Base-by-base conservation (phyloP, 345 rosid genomes). In the Ricinus communis region DNA sequence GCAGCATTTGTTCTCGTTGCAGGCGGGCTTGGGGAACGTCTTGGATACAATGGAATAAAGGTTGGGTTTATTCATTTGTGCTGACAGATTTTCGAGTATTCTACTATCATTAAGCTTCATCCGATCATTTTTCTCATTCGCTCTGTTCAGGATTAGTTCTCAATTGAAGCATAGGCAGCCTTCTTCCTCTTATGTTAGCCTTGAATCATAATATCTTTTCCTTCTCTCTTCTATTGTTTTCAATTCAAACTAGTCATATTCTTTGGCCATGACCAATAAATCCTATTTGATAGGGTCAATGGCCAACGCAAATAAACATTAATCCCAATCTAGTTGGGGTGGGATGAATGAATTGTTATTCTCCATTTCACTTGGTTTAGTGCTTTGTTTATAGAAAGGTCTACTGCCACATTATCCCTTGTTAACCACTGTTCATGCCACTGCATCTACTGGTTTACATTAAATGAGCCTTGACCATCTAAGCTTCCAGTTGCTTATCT, bases 1-100 rank as follows among this genome's bases (percentile, higher is more conserved):
- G 88, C 96, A 73, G 95, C 91, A 52, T 94, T 94, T 78, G 97
- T 94, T 77, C 96, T 94, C 77, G 98, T 92, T 81, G 97, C 97
- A 5, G 97, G 99, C 65, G 99, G 99, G 11, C 97, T 95, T 70
- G 99, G 99, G 16, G 99, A 92, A 71, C 97, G 97, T 58, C 96
- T 95, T 73, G 99, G 99, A 71, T 95, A 89, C 78, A 92, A 90
- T 79, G 99, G 99, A 75, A 95, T 95, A 77, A 95, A 94, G 97
- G 97, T 94, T 73, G 62, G 38, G 5, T 40, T 14, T 19, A 25
- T 38, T 41, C 62, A 13, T 2, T 61, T 22, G 8, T 7, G 10
- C 18, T 0, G 45, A 28, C 30, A 58, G 0, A 18, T 4, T 5
- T 63, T 46, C 33, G 22, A 51, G 13, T 61, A 25, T 24, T 61